Conservation (phyloP, 257 asterid species). For the Coffea canephora region DNA sequence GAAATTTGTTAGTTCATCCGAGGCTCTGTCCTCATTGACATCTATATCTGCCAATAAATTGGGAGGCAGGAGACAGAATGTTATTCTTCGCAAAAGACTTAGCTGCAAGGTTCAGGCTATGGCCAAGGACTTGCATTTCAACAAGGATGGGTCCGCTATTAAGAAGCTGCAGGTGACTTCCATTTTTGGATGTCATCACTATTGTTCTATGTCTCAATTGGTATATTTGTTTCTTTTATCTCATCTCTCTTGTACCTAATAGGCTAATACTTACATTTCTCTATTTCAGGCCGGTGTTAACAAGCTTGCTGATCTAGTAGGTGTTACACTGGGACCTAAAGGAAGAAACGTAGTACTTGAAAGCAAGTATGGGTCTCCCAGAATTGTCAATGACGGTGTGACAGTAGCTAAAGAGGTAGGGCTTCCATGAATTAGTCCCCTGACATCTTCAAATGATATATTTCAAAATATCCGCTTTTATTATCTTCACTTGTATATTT, state of each 20-base stretch:
- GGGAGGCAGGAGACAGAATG: slow-evolving; percentile 22
- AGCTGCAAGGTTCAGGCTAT: slow-evolving; percentile 27
- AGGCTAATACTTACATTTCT: not conserved
- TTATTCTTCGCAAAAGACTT: slow-evolving; percentile 19
- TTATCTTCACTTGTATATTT: not conserved
- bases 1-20: slow-evolving; percentile 15
- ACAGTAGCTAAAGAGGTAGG: slow-evolving; percentile 36
- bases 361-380: slow-evolving; percentile 36
- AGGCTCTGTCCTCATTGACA: slow-evolving; percentile 23
- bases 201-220: no score
- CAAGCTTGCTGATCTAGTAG: slow-evolving; percentile 40
- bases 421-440: not conserved
- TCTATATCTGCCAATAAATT: slow-evolving; percentile 26
- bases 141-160: slow-evolving; percentile 34
- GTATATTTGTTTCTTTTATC: not conserved
- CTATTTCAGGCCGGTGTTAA: slow-evolving; percentile 33
- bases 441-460: not conserved
- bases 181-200: no score
- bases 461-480: not conserved
- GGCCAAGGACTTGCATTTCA: slow-evolving; percentile 37
- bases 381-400: slow-evolving; percentile 35
- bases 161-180: slow-evolving; percentile 31
- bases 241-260: not conserved
- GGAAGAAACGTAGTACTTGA: slow-evolving; percentile 41
- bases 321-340: slow-evolving; percentile 41